Percentiles rank a stretch among this genome's conserved stretches.
Evolutionary conservation across 441 rosid species (phyloP).

Genomic region (Macaranga tanarius): DNA sequence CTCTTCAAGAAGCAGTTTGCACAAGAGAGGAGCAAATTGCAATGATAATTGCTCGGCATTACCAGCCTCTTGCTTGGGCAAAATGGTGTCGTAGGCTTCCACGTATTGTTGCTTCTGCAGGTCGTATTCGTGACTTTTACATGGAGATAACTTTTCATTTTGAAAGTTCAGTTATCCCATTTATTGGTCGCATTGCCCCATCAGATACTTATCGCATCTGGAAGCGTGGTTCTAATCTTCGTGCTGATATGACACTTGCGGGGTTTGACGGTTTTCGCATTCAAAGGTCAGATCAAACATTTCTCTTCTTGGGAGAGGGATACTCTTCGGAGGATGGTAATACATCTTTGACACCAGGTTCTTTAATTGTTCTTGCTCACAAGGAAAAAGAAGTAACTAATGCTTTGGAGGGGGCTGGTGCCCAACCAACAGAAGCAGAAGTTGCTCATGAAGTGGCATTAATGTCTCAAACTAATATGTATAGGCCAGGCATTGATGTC

Average conservation of each 20-base stretch:
- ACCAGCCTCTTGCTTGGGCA: slow-evolving; percentile 98
- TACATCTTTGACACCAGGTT: slow-evolving; percentile 67
- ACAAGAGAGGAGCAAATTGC: slow-evolving; percentile 88
- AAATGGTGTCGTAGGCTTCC: slow-evolving; percentile 99
- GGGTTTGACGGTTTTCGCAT: slow-evolving; percentile 97
- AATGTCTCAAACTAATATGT: slow-evolving; percentile 99
- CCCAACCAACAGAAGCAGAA: slow-evolving; percentile 91
- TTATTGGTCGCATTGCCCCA: slow-evolving; percentile 96
- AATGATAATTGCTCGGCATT: slow-evolving; percentile 84
- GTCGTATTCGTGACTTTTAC: slow-evolving; percentile 86
- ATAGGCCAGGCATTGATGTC: slow-evolving; percentile 98
- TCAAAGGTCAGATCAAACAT: slow-evolving; percentile 92
- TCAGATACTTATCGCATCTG: slow-evolving; percentile 98
- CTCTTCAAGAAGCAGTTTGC: slow-evolving; percentile 96
- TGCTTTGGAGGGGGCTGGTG: slow-evolving; percentile 98
- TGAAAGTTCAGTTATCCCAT: slow-evolving; percentile 96
- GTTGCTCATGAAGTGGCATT: slow-evolving; percentile 91
- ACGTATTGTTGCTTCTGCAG: slow-evolving; percentile 75
- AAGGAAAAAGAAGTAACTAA: slow-evolving; percentile 96
- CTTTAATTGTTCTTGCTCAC: slow-evolving; percentile 88
- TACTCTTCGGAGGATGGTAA: slow-evolving; percentile 74
- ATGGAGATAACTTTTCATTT: slow-evolving; percentile 98
- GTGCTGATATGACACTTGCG: slow-evolving; percentile 98
- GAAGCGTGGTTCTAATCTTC: slow-evolving; percentile 97
- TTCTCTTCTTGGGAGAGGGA: slow-evolving; percentile 89